These are phyloP conservation scores for Alternaria gaisen DNA, from an alignment of 2,329 filamentous ascomycete species.

Conservation along the genomic window DNA sequence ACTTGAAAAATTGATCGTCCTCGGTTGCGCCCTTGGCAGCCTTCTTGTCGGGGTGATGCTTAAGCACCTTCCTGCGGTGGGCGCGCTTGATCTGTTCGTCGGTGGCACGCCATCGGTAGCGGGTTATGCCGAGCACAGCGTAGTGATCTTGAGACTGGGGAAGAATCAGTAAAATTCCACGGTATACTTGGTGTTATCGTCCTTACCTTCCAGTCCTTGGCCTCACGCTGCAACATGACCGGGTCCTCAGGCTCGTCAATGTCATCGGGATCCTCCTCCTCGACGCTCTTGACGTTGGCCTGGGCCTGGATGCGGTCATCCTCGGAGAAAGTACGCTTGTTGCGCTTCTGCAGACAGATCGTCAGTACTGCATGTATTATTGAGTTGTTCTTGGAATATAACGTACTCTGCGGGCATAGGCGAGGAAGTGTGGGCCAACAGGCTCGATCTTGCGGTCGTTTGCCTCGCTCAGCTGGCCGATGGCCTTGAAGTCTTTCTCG, in stretches of 20 bases:
- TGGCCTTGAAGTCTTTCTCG: constrained; percentile 90
- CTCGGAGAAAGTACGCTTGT: constrained; percentile 98
- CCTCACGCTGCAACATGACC: constrained; percentile 88
- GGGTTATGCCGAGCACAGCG: constrained; percentile 90
- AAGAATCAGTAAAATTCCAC: constrained; percentile 8
- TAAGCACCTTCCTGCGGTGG: constrained; percentile 99
- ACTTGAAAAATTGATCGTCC: constrained; percentile 99
- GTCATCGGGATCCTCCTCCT: constrained; percentile 88
- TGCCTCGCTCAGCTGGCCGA: constrained; percentile 78
- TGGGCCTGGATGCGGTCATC: constrained; percentile 97
- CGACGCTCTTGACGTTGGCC: constrained; percentile 92
- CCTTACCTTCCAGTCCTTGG: constrained; percentile 97
- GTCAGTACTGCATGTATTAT: constrained; percentile 24
- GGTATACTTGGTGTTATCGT: background rate
- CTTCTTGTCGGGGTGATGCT: constrained; percentile 99
- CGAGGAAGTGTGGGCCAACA: constrained; percentile 96
- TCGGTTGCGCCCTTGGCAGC: constrained; percentile 86
- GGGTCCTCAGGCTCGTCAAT: constrained; percentile 95
- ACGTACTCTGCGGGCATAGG: constrained; percentile 88
- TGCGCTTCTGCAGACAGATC: constrained; percentile 66
- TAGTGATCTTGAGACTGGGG: constrained; percentile 90
- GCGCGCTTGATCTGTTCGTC: constrained; percentile 99
- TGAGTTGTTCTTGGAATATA: background rate
- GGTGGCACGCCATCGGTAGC: constrained; percentile 90
- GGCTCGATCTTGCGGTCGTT: constrained; percentile 92